Percentiles rank a stretch among this genome's conserved stretches.
Evolutionary conservation across 768 basidiomycete species (phyloP).

Genomic region (Termitomyces sp.): DNA sequence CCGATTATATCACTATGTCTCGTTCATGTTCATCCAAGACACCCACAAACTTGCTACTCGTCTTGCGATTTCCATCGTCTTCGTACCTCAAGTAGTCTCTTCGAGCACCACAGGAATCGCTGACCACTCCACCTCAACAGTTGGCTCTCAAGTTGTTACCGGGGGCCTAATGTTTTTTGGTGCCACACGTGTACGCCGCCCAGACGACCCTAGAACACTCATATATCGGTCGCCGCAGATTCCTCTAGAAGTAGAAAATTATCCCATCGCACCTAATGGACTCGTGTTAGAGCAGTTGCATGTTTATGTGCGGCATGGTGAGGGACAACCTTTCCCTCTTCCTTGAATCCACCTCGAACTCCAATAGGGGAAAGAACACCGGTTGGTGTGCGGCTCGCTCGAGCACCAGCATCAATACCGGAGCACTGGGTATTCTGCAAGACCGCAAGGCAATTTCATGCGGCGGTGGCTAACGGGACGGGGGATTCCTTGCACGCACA

Average conservation of each 20-base stretch:
- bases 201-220: background rate
- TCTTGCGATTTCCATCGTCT: background rate
- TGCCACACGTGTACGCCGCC: background rate
- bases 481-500: conserved; percentile 32
- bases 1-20: no score
- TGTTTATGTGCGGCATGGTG: conserved; percentile 73
- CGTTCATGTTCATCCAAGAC: background rate
- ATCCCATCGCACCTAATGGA: conserved; percentile 52
- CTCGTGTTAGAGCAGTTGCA: conserved; percentile 69
- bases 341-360: background rate
- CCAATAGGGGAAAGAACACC: conserved; percentile 65
- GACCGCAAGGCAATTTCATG: conserved; percentile 45
- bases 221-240: conserved; percentile 31
- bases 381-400: conserved; percentile 61
- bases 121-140: background rate
- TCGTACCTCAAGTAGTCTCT: background rate
- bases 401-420: conserved; percentile 61
- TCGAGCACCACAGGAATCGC: background rate
- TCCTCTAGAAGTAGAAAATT: conserved; percentile 55
- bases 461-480: conserved; percentile 32
- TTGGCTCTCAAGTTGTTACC: no score
- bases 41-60: background rate
- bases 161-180: background rate
- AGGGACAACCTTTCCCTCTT: conserved; percentile 9
- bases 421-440: conserved; percentile 68